These are phyloP conservation scores for Leishmania aethiopica DNA, from an alignment of 208 protist genomes.

Conservation along the genomic window DNA sequence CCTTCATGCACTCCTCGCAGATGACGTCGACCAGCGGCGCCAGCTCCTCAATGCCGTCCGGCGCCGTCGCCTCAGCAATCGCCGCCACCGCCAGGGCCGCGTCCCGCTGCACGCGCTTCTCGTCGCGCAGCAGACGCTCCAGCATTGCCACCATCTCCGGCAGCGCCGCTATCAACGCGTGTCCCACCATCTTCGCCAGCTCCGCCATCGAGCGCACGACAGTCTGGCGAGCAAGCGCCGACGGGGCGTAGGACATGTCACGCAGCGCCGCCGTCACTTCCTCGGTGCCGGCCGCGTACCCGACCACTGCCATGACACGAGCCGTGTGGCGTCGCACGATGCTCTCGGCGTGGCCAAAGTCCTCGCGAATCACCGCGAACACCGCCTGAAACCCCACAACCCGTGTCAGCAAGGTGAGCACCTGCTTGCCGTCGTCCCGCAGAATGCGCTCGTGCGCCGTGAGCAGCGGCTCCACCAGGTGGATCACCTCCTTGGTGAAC, in stretches of 20 bases:
- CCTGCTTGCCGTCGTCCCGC: constrained; percentile 98
- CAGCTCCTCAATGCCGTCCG: constrained; percentile 99
- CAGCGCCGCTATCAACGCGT: constrained; percentile 97
- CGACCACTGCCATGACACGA: constrained; percentile 97
- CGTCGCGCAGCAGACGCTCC: constrained; percentile 94
- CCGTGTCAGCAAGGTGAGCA: constrained; percentile 98
- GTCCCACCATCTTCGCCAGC: constrained; percentile 97
- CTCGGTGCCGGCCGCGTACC: constrained; percentile 96
- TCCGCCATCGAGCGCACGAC: constrained; percentile 97
- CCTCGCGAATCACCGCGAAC: constrained; percentile 97
- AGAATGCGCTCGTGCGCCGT: constrained; percentile 98
- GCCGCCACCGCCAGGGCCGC: constrained; percentile 96
- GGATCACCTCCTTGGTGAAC: constrained; percentile 98
- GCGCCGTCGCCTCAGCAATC: constrained; percentile 96
- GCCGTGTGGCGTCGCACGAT: constrained; percentile 98
- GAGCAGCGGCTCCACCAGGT: constrained; percentile 98
- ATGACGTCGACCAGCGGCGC: constrained; percentile 96
- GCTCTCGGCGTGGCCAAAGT: constrained; percentile 98
- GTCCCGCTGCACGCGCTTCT: constrained; percentile 96
- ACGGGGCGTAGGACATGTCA: constrained; percentile 97
- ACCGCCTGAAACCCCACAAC: constrained; percentile 98
- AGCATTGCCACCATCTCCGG: constrained; percentile 96
- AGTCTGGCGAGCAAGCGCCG: constrained; percentile 98
- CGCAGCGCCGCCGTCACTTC: constrained; percentile 97
- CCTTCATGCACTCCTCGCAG: constrained; percentile 93